Evolutionary conservation across 345 rosid genomes (phyloP), one percentile per base, ranked within the genome.

Genomic region (Salix viminalis): DNA sequence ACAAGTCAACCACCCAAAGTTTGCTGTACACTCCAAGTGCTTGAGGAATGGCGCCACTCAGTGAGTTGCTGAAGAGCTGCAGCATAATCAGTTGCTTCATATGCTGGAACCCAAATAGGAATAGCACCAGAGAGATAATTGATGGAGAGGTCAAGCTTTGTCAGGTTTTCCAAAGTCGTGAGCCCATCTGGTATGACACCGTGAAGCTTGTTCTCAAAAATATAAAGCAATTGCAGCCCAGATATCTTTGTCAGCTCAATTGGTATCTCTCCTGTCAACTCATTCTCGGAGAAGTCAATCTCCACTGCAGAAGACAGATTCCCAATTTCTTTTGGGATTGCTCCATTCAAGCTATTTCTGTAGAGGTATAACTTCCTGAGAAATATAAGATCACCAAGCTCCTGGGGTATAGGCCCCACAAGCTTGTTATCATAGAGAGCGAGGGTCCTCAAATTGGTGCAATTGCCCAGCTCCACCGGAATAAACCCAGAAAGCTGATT

Each of bases 211-310:
- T 94, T 94, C 84, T 94, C 92, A 69, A 94, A 94, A 75, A 94
- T 94, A 79, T 92, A 41, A 73, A 94, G 97, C 88, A 94, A 84
- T 30, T 70, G 68, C 83, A 94, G 77, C 68, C 93, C 93, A 6
- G 82, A 65, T 69, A 92, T 84, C 75, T 72, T 85, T 68, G 90
- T 75, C 11, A 94, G 86, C 84, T 91, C 99, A 48, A 37, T 67
- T 24, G 97, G 97, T 80, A 94, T 90, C 76, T 83, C 88, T 42
- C 99, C 99, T 0, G 79, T 86, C 85, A 94, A 82, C 71, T 18
- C 60, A 71, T 94, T 94, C 84, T 93, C 96, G 1, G 97, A 92
- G 75, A 94, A 93, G 85, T 94, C 99, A 65, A 94, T 91, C 80
- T 94, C 90, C 41, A 48, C 9, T 0, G 93, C 97, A 4, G 28